Percentiles rank a stretch among this genome's conserved stretches.
Conservation (phyloP, 495 filamentous ascomycete genomes). For the Penicillium daleae region DNA sequence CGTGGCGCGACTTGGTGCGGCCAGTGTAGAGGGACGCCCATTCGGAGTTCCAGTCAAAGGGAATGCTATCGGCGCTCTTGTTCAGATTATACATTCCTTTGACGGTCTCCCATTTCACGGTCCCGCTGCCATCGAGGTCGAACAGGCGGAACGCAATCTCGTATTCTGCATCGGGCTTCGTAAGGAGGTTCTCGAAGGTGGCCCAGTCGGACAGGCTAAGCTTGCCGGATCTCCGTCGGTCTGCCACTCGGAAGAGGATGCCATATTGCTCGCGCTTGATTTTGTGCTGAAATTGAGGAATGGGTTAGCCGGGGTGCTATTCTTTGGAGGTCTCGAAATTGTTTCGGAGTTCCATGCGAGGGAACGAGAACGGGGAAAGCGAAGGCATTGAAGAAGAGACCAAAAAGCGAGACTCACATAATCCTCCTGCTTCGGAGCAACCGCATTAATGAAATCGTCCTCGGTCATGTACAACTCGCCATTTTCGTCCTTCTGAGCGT, state of each 20-base stretch:
- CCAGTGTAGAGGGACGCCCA: conserved; percentile 97
- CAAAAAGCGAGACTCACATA: conserved; percentile 68
- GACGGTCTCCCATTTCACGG: conserved; percentile 86
- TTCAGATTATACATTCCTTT: conserved; percentile 76
- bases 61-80: conserved; percentile 78
- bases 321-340: conserved; percentile 2
- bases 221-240: conserved; percentile 70
- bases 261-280: conserved; percentile 93
- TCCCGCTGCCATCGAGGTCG: conserved; percentile 78
- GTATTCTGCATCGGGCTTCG: conserved; percentile 96
- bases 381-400: not conserved
- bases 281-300: conserved; percentile 71
- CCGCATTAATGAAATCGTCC: conserved; percentile 85
- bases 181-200: conserved; percentile 89
- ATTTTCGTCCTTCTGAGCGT: conserved; percentile 76
- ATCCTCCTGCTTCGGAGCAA: conserved; percentile 86
- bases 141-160: conserved; percentile 98
- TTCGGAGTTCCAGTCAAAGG: conserved; percentile 95
- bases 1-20: conserved; percentile 77
- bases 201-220: conserved; percentile 85
- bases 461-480: conserved; percentile 80
- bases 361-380: not conserved
- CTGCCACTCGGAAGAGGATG: conserved; percentile 89
- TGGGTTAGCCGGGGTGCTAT: conserved; percentile 20
- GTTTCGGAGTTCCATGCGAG: not conserved